phyloP scores from a whole-genome alignment of 768 basidiomycete species.

The Leccinum broughii region DNA sequence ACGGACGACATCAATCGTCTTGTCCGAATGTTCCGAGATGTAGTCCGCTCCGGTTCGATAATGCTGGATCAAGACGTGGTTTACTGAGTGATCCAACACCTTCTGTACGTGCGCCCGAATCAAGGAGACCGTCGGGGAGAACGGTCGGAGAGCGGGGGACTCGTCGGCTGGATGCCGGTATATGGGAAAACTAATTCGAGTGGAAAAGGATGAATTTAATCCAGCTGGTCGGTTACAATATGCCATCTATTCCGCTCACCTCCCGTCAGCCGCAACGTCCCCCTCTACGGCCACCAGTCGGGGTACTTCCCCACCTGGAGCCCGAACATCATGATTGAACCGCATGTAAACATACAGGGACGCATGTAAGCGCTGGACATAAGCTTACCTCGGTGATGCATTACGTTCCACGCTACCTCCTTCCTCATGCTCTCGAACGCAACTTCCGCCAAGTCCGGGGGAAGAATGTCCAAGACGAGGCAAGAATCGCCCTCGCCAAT shows the following conservation, averaged over 20 bases:
- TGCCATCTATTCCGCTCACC: constrained; percentile 32
- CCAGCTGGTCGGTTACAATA: too few species aligned
- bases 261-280: constrained; percentile 49
- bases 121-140: constrained; percentile 64
- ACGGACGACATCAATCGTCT: constrained; percentile 77
- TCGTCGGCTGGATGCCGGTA: constrained; percentile 84
- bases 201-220: too few species aligned
- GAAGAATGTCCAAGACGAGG: constrained; percentile 59
- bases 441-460: constrained; percentile 50
- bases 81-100: constrained; percentile 63
- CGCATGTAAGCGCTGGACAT: constrained; percentile 13
- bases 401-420: constrained; percentile 72
- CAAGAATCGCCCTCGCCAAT: constrained; percentile 71
- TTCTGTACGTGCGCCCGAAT: constrained; percentile 67
- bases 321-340: constrained; percentile 1
- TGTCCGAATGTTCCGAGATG: constrained; percentile 86
- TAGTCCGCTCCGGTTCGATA: constrained; percentile 80
- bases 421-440: constrained; percentile 59
- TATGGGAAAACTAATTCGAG: constrained; percentile 57
- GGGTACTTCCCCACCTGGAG: constrained; percentile 70
- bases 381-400: constrained; percentile 66
- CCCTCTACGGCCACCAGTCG: constrained; percentile 65
- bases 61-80: constrained; percentile 81
- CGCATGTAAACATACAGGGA: constrained; percentile 2
- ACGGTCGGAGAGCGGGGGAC: constrained; percentile 65